phyloP scores from a whole-genome alignment of 768 basidiomycete species.

The Nidularia pulvinata region DNA sequence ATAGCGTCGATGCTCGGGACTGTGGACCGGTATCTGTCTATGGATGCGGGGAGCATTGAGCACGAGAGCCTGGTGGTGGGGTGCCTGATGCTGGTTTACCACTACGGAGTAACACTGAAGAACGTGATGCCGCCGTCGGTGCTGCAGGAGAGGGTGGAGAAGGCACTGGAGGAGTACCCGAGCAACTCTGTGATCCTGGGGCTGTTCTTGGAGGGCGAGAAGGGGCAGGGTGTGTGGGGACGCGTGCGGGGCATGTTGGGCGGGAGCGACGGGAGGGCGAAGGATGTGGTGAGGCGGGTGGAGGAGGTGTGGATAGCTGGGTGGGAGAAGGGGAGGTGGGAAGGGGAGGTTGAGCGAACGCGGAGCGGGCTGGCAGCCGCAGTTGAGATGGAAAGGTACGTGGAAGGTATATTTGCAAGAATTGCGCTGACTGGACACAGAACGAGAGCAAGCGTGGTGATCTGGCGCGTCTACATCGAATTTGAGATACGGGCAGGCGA shows the following conservation, averaged over 20 bases:
- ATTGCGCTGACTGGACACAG: conserved; percentile 30
- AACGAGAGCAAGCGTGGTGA: conserved; percentile 59
- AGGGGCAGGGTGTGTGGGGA: conserved; percentile 80
- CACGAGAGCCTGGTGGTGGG: conserved; percentile 61
- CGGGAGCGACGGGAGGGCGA: conserved; percentile 43
- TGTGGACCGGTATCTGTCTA: conserved; percentile 32
- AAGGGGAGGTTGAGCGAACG: conserved; percentile 68
- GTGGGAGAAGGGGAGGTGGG: conserved; percentile 80
- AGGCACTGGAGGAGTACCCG: conserved; percentile 58
- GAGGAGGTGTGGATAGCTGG: conserved; percentile 78
- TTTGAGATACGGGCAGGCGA: conserved; percentile 71
- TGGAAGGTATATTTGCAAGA: not conserved
- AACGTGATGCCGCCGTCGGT: conserved; percentile 57
- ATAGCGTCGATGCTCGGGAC: conserved; percentile 34
- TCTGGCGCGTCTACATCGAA: conserved; percentile 78
- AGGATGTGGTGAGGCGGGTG: conserved; percentile 56
- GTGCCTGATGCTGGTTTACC: conserved; percentile 59
- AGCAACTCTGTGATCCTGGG: conserved; percentile 73
- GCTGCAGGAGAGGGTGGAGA: conserved; percentile 54
- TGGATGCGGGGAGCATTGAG: conserved; percentile 16
- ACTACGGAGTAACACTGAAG: conserved; percentile 51
- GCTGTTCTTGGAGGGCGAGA: conserved; percentile 76
- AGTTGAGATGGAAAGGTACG: conserved; percentile 67
- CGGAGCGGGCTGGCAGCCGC: conserved; percentile 62
- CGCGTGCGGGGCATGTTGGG: conserved; percentile 58